Base-by-base conservation (phyloP, 306 rosid species). In the Quercus berberidifolia region DNA sequence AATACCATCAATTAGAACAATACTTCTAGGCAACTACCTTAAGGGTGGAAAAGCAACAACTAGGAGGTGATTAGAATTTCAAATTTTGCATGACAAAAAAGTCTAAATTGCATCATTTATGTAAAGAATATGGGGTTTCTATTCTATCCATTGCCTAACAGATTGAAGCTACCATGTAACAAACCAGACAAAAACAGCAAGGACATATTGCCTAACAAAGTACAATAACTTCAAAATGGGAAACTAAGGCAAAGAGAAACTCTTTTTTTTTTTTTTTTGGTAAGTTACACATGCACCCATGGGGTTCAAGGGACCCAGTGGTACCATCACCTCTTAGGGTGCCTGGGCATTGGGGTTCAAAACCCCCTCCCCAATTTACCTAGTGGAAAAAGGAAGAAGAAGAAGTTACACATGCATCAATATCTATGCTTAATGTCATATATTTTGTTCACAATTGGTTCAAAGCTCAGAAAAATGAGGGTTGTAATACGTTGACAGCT, bases 1-100 rank as follows among this genome's bases (percentile, higher is more conserved):
- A 17, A 4, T 55, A 80, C 18, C 62, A 79, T 79, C 69, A 79
- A 69, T 59, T 74, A 80, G 75, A 78, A 78, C 76, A 57, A 73
- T 64, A 76, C 57, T 68, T 56, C 55, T 43, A 30, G 14, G 70
- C 65, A 72, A 80, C 75, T 62, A 52, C 58, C 67, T 62, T 21
- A 46, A 49, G 68, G 74, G 68, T 21, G 58, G 74, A 46, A 30
- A 60, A 26, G 17, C 64, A 70, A 30, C 23, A 43, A 59, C 12
- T 19, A 57, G 49, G 13, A 41, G 35, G 21, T 2, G 20, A 30
- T 59, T 33, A 72, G 5, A 20, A 71, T 21, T 28, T 52, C 33
- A 72, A 30, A 72, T 28, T 21, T 30, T 31, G 23, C 18, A 20
- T 43, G 12, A 21, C 38, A 30, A 23, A 15, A 3, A 31, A 41